Evolutionary conservation across 2,329 filamentous ascomycete genomes (phyloP).

Genomic region (Trichoderma sp.): DNA sequence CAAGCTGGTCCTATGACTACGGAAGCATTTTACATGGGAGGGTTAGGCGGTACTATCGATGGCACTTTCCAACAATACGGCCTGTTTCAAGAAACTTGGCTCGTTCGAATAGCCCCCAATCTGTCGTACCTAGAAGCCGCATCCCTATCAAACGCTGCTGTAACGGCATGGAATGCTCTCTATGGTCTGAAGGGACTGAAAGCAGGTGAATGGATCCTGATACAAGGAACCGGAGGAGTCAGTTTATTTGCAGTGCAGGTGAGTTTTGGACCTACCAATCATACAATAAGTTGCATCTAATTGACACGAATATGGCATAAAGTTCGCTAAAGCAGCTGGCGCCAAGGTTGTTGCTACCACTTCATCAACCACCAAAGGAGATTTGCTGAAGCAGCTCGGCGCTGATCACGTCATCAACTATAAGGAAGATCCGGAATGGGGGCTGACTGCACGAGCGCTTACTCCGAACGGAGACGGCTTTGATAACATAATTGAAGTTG

Average conservation of each 20-base stretch:
- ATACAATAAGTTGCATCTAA: not conserved
- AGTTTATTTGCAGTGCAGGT: constrained; percentile 12
- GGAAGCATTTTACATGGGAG: too few species aligned
- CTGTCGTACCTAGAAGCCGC: too few species aligned
- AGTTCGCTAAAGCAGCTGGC: constrained; percentile 2
- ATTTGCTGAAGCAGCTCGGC: not conserved
- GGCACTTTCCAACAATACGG: too few species aligned
- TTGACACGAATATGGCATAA: too few species aligned
- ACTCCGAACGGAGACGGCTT: not conserved
- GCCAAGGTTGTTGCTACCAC: not conserved
- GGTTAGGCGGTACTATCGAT: too few species aligned
- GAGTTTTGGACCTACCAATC: not conserved
- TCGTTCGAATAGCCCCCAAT: too few species aligned
- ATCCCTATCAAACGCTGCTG: too few species aligned
- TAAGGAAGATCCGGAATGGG: not conserved
- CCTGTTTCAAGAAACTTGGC: too few species aligned
- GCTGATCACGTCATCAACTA: not conserved
- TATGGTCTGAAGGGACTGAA: not conserved
- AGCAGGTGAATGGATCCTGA: not conserved
- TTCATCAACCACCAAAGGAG: not conserved
- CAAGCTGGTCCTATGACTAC: too few species aligned
- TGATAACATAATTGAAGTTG: not conserved
- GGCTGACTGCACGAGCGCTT: not conserved
- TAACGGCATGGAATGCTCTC: not conserved
- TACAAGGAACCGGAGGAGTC: constrained; percentile 7